Conservation (phyloP, 768 basidiomycete species). For the Jaapia argillacea region DNA sequence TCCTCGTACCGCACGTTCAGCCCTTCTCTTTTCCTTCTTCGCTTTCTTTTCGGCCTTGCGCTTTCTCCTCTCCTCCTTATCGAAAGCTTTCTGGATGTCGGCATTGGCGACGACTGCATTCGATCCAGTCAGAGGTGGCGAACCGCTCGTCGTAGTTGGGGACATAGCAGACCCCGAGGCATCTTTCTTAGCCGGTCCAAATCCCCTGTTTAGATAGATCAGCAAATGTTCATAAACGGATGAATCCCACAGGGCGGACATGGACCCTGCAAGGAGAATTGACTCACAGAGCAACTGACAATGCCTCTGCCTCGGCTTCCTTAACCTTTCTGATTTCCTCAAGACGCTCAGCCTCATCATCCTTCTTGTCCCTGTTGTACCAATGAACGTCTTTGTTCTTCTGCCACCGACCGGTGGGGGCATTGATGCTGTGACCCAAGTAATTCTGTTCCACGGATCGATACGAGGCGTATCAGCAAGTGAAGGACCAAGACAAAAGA, state of each 20-base stretch:
- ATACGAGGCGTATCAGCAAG: not conserved
- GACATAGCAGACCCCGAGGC: conserved; percentile 18
- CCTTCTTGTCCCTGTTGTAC: conserved; percentile 63
- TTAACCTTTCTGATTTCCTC: conserved; percentile 81
- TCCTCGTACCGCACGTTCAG: conserved; percentile 39
- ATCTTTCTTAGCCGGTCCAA: conserved; percentile 40
- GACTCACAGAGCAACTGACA: conserved; percentile 68
- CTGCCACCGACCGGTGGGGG: conserved; percentile 94
- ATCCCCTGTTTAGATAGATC: conserved; percentile 47
- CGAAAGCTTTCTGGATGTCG: conserved; percentile 10
- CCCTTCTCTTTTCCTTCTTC: conserved; percentile 48
- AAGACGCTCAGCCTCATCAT: conserved; percentile 32
- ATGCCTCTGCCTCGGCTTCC: conserved; percentile 82
- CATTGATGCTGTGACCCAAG: conserved; percentile 90
- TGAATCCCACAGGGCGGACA: not conserved
- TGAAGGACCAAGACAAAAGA: not conserved
- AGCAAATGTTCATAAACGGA: conserved; percentile 1
- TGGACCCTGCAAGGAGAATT: not conserved
- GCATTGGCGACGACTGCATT: conserved; percentile 4
- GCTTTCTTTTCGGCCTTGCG: conserved; percentile 18
- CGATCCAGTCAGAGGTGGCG: not conserved
- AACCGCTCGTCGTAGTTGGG: conserved; percentile 11
- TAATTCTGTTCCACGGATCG: conserved; percentile 56
- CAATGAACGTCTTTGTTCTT: conserved; percentile 96
- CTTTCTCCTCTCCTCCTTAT: conserved; percentile 32